These are phyloP conservation scores for Harringtonia aguacate DNA, from an alignment of 2,329 filamentous ascomycete species.

Conservation along the genomic window DNA sequence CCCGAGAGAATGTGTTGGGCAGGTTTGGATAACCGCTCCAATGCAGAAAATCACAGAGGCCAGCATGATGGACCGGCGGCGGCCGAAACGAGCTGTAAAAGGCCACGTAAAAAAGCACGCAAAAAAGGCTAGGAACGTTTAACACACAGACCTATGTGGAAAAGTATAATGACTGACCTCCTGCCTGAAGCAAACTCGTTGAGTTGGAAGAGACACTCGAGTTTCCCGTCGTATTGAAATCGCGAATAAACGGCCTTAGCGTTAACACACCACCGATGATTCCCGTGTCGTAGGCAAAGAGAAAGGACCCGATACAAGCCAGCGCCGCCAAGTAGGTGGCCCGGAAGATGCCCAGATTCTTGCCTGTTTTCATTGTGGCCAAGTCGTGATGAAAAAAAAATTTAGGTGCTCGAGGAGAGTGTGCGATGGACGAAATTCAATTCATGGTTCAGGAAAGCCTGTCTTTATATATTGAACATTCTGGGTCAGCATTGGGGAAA, in stretches of 20 bases:
- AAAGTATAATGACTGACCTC: slow-evolving; percentile 17
- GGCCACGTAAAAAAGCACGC: background rate
- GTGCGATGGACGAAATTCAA: too few relatives aligned
- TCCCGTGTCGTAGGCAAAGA: slow-evolving; percentile 31
- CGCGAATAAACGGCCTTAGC: slow-evolving; percentile 24
- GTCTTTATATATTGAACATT: too few relatives aligned
- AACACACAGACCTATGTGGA: background rate
- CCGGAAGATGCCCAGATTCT: background rate
- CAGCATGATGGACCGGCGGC: background rate
- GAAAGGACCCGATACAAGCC: slow-evolving; percentile 27
- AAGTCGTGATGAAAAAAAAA: too few relatives aligned
- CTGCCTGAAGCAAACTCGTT: slow-evolving; percentile 29
- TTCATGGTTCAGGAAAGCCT: too few relatives aligned
- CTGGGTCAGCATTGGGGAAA: too few relatives aligned
- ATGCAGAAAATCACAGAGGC: background rate
- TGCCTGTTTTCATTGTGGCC: too few relatives aligned
- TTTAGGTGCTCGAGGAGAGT: too few relatives aligned
- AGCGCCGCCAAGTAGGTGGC: slow-evolving; percentile 19
- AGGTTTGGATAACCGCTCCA: too few relatives aligned
- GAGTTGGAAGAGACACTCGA: slow-evolving; percentile 20
- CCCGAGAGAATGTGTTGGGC: too few relatives aligned
- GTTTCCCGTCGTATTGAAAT: slow-evolving; percentile 23
- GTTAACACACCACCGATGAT: slow-evolving; percentile 30
- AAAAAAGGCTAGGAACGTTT: background rate
- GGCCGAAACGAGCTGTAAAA: background rate